Conservation (phyloP, 495 filamentous ascomycete species). For the Podospora fimiseda region DNA sequence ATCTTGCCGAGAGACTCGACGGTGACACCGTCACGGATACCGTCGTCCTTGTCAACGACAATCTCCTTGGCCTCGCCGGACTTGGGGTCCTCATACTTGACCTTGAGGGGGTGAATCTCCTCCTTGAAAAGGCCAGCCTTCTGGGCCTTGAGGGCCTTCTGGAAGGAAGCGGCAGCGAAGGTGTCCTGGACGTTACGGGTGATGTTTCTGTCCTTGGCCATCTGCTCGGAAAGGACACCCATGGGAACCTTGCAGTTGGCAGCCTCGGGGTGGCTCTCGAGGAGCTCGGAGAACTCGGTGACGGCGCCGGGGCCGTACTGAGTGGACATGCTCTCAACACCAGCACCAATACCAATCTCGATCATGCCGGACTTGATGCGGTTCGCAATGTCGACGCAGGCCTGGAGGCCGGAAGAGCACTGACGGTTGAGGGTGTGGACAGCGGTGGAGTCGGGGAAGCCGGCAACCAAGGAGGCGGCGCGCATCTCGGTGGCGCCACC, state of each 20-base stretch:
- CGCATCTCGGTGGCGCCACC: conserved; percentile 96
- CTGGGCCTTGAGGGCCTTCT: conserved; percentile 83
- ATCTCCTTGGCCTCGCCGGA: conserved; percentile 78
- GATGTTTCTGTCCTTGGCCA: conserved; percentile 80
- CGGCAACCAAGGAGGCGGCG: conserved; percentile 84
- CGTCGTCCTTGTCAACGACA: conserved; percentile 80
- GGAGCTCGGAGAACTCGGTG: conserved; percentile 87
- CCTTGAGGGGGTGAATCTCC: conserved; percentile 82
- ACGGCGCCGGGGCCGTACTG: conserved; percentile 91
- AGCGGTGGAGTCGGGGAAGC: conserved; percentile 76
- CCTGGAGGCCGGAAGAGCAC: conserved; percentile 84
- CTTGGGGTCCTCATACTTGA: conserved; percentile 84
- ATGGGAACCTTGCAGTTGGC: conserved; percentile 98
- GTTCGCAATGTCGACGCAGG: conserved; percentile 88
- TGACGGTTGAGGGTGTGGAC: conserved; percentile 86
- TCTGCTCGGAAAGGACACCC: conserved; percentile 88
- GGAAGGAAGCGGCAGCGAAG: conserved; percentile 84
- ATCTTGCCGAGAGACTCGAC: conserved; percentile 84
- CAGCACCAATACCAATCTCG: conserved; percentile 87
- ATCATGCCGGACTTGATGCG: conserved; percentile 86
- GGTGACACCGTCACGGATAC: conserved; percentile 79
- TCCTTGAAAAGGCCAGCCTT: conserved; percentile 83
- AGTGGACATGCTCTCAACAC: conserved; percentile 94
- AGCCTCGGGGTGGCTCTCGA: conserved; percentile 75
- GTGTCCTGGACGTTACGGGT: conserved; percentile 70